Conservation (phyloP, 352 stramenopile species). For the Pythium oligandrum region DNA sequence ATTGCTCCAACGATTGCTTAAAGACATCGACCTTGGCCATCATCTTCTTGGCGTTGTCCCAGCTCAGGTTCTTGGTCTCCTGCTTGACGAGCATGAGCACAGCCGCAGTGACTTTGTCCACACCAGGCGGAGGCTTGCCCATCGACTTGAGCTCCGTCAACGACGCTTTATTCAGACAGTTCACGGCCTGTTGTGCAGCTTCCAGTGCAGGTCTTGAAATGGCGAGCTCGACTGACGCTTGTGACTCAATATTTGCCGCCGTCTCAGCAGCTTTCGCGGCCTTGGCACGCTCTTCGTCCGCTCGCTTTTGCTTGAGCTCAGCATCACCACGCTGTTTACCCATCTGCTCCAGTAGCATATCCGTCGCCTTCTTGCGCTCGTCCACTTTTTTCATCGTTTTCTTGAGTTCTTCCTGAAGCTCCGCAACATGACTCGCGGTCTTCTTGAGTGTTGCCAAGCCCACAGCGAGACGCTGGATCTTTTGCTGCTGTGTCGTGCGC, state of each 20-base stretch:
- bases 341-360: constrained; percentile 86
- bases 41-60: constrained; percentile 95
- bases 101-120: constrained; percentile 88
- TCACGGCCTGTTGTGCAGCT: constrained; percentile 80
- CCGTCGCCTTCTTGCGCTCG: constrained; percentile 84
- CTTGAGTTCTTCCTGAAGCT: constrained; percentile 81
- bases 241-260: constrained; percentile 58
- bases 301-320: constrained; percentile 80
- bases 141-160: constrained; percentile 88
- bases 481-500: constrained; percentile 40
- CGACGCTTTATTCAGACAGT: constrained; percentile 87
- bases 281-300: constrained; percentile 76
- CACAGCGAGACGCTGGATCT: constrained; percentile 81
- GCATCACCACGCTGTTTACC: constrained; percentile 86
- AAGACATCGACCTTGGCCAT: constrained; percentile 94
- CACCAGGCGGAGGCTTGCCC: constrained; percentile 78
- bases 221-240: constrained; percentile 65
- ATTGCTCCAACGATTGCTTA: constrained; percentile 87
- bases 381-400: constrained; percentile 89
- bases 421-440: constrained; percentile 70
- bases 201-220: constrained; percentile 82
- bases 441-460: constrained; percentile 83
- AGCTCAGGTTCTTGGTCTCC: constrained; percentile 92
- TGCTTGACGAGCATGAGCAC: constrained; percentile 92
- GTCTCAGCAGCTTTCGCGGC: constrained; percentile 61